Conservation (phyloP, 169 alveolate species). For the Cryptosporidium tyzzeri region DNA sequence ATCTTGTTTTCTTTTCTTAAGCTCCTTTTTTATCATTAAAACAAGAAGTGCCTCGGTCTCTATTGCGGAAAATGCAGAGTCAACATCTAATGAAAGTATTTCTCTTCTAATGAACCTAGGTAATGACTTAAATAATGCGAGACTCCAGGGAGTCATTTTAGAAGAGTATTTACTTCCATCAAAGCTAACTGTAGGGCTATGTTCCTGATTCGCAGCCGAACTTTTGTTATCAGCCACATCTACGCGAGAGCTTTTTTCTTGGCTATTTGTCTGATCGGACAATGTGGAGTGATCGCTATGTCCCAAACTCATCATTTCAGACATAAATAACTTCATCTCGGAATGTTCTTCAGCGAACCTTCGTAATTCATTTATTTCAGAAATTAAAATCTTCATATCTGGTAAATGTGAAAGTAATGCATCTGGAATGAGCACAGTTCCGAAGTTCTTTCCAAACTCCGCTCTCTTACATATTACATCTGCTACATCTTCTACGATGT, state of each 20-base stretch:
- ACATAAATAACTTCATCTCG: slow-evolving; percentile 56
- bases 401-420: slow-evolving; percentile 95
- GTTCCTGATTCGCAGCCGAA: background rate
- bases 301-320: slow-evolving; percentile 74
- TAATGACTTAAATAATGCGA: slow-evolving; percentile 90
- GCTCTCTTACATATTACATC: slow-evolving; percentile 95
- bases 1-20: slow-evolving; percentile 89
- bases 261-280: background rate
- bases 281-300: slow-evolving; percentile 45
- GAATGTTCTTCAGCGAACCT: slow-evolving; percentile 71
- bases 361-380: slow-evolving; percentile 89
- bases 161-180: slow-evolving; percentile 79
- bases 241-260: background rate
- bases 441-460: slow-evolving; percentile 93
- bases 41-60: slow-evolving; percentile 95
- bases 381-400: slow-evolving; percentile 90
- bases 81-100: slow-evolving; percentile 85
- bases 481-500: slow-evolving; percentile 94
- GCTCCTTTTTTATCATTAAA: slow-evolving; percentile 93
- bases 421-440: slow-evolving; percentile 97
- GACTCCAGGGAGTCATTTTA: slow-evolving; percentile 93
- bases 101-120: slow-evolving; percentile 94
- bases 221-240: slow-evolving; percentile 3
- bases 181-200: background rate
- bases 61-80: slow-evolving; percentile 82